Evolutionary conservation across 768 basidiomycete genomes (phyloP), one percentile per base, ranked within the genome.

Genomic region (Tremella mesenterica): DNA sequence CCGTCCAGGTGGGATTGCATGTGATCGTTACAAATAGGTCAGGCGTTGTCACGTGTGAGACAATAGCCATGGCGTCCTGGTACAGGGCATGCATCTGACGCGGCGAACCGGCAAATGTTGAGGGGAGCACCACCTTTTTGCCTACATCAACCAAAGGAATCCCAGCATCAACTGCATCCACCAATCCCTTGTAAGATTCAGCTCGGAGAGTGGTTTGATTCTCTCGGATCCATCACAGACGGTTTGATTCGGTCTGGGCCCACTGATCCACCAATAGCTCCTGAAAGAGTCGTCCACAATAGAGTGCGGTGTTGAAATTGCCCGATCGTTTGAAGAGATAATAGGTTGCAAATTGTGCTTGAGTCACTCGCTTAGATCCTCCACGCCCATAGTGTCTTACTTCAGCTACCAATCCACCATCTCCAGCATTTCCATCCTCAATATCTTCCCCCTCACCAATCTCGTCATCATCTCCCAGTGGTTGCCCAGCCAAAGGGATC

Each of bases 181-280:
- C 16, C 4, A 45, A 26, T 4, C 20, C 20, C 9, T 5, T 26
- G 26, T 8, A 21, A 8, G 44, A 23, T n/a, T 45, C 44, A 4
- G 5, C 5, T n/a, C 44, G 5, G 3, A 45, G 8, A 16, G n/a
- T 25, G 28, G 21, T 4, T n/a, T 45, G 48, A 44, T 55, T 39
- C 13, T 25, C 23, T 29, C 26, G 4, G 4, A 75, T 38, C 64
- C 64, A 81, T 9, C 34, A 46, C 0, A 81, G 66, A 1, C 67
- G 63, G 5, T 36, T 57, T 20, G 79, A 77, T 2, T 81, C 78
- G 25, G 73, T 61, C 0, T 68, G 61, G 16, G 79, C 78, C 74
- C 73, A 81, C 1, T 56, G 60, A 71, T 81, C 78, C 39, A 76
- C 75, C 28, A 77, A 45, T 54, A 71, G 77, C 39, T 79, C 74